phyloP scores from a whole-genome alignment of 768 basidiomycete genomes.

The Termitomyces eurrhizus region DNA sequence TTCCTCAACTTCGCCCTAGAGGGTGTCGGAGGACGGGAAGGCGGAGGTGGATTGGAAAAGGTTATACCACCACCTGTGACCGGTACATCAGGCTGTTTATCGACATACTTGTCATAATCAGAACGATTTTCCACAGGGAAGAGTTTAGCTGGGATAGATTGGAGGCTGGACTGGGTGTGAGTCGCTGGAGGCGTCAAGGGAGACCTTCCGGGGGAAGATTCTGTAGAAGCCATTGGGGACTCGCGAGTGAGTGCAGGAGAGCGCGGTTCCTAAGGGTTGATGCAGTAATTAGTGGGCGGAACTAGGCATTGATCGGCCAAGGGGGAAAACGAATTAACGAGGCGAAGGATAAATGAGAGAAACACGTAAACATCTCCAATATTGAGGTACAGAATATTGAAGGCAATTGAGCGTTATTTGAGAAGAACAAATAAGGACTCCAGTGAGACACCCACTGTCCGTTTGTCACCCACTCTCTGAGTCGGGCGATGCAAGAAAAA shows the following conservation, averaged over 20 bases:
- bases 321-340: not conserved
- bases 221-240: conserved; percentile 31
- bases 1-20: conserved; percentile 36
- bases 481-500: not conserved
- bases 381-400: not conserved
- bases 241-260: conserved; percentile 31
- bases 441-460: not conserved
- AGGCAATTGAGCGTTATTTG: not conserved
- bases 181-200: conserved; percentile 17
- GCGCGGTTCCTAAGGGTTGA: conserved; percentile 10
- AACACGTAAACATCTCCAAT: not conserved
- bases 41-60: conserved; percentile 24
- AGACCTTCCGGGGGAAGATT: conserved; percentile 24
- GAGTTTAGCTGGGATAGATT: conserved; percentile 10
- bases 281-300: conserved; percentile 4
- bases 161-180: conserved; percentile 10
- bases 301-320: not conserved
- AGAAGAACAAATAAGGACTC: not conserved
- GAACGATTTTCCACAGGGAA: conserved; percentile 8
- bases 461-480: not conserved
- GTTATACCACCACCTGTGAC: conserved; percentile 3
- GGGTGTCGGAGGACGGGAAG: conserved; percentile 19
- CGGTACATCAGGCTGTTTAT: conserved; percentile 2
- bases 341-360: not conserved
- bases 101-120: conserved; percentile 4